Evolutionary conservation across 768 basidiomycete species (phyloP), one percentile per base, ranked within the genome.

Genomic region (Amyloporia xantha): DNA sequence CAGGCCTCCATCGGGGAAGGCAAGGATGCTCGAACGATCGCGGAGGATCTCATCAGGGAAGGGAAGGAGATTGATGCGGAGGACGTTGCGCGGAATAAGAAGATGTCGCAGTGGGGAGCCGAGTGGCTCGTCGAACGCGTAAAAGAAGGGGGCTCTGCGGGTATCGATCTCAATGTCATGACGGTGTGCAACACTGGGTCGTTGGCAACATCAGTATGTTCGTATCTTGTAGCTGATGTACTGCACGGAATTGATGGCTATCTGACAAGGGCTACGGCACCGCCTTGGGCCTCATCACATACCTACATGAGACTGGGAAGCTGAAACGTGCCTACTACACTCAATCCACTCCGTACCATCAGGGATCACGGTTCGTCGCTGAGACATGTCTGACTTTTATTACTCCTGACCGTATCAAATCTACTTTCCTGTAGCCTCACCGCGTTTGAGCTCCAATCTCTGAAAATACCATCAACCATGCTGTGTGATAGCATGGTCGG

Each of bases 171-270:
- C 50, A 92, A 89, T 61, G 79, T 95, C 17, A 70, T 96, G 65
- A 96, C 94, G 13, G 91, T 97, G 10, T 97, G 94, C 70, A 97
- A 97, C 65, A 98, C 94, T n/a, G 94, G 94, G 3, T 91, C 87
- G 20, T 75, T 98, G 54, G 94, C 95, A 1, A 96, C 93, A 9
- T 95, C 92, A 25, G 92, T 92, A 56, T 48, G 84, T 55, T n/a
- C n/a, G n/a, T n/a, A n/a, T n/a, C n/a, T n/a, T n/a, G n/a, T n/a
- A n/a, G n/a, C n/a, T n/a, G n/a, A n/a, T n/a, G n/a, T n/a, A n/a
- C n/a, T n/a, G n/a, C n/a, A n/a, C n/a, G n/a, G n/a, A n/a, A n/a
- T n/a, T n/a, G n/a, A n/a, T n/a, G n/a, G n/a, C n/a, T n/a, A n/a
- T n/a, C n/a, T n/a, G n/a, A n/a, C n/a, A 57, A 94, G 92, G 94